Evolutionary conservation across 108 stramenopile species (phyloP).

Genomic region (Nitzschia sp.): DNA sequence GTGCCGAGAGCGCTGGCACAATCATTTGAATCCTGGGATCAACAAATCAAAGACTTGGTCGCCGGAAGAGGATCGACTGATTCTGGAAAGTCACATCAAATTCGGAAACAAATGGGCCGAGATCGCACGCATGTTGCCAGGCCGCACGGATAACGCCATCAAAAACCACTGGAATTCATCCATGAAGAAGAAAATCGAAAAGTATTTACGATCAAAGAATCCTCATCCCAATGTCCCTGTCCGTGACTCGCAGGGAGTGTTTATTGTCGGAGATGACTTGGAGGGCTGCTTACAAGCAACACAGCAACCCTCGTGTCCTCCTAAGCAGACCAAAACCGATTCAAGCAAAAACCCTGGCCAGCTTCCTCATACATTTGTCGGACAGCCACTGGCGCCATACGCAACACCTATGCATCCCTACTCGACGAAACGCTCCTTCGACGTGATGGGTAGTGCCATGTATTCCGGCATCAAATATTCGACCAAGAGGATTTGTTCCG

Average conservation of each 20-base stretch:
- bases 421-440: constrained; percentile 13
- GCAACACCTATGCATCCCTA: constrained; percentile 18
- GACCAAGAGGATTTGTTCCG: constrained; percentile 9
- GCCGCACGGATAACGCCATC: constrained; percentile 97
- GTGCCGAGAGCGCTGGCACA: constrained; percentile 98
- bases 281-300: constrained; percentile 73
- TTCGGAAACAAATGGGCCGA: constrained; percentile 95
- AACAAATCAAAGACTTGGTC: constrained; percentile 84
- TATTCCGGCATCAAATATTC: constrained; percentile 7
- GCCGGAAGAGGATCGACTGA: constrained; percentile 84
- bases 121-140: constrained; percentile 85
- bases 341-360: background rate
- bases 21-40: constrained; percentile 96
- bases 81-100: constrained; percentile 71
- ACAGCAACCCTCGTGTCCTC: constrained; percentile 18
- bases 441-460: constrained; percentile 14
- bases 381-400: background rate
- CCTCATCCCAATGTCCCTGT: constrained; percentile 36
- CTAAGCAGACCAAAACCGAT: background rate
- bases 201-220: constrained; percentile 60
- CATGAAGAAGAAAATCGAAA: constrained; percentile 90
- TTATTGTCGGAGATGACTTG: constrained; percentile 68
- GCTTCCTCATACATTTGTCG: background rate
- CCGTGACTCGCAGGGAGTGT: constrained; percentile 49
- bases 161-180: constrained; percentile 97